Evolutionary conservation across 106 monocot genomes (phyloP).

Genomic region (Acorus gramineus): DNA sequence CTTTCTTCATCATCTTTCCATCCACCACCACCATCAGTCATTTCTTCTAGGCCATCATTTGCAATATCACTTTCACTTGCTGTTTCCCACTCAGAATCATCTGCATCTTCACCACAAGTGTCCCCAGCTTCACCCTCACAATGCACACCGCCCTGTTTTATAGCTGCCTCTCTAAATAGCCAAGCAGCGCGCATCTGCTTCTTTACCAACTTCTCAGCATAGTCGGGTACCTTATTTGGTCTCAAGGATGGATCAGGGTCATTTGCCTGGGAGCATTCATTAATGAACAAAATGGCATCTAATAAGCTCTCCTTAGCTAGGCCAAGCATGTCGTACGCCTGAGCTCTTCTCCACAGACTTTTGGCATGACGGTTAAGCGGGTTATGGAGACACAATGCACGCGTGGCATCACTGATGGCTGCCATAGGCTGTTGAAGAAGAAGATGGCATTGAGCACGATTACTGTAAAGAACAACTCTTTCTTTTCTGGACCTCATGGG

Average conservation of each 20-base stretch:
- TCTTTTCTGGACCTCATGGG: conserved; percentile 49
- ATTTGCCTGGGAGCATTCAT: background rate
- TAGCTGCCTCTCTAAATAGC: conserved; percentile 25
- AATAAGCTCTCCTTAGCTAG: conserved; percentile 75
- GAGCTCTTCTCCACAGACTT: conserved; percentile 63
- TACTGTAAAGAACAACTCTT: conserved; percentile 48
- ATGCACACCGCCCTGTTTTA: background rate
- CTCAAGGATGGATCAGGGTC: background rate
- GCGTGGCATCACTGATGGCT: conserved; percentile 54
- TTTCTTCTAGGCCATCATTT: background rate
- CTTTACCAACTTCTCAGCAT: conserved; percentile 46
- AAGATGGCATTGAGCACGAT: conserved; percentile 50
- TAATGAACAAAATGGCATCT: conserved; percentile 47
- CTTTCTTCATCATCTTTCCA: background rate
- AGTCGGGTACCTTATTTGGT: conserved; percentile 33
- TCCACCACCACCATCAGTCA: background rate
- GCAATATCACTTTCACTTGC: background rate
- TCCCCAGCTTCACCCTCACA: background rate
- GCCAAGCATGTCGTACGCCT: conserved; percentile 71
- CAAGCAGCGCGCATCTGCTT: conserved; percentile 47
- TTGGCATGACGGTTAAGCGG: conserved; percentile 37
- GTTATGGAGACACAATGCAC: conserved; percentile 36
- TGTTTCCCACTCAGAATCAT: background rate
- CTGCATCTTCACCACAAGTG: background rate
- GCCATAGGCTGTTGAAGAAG: conserved; percentile 23